Evolutionary conservation across 2,329 filamentous ascomycete species (phyloP).

Genomic region (Diaporthe capsici): DNA sequence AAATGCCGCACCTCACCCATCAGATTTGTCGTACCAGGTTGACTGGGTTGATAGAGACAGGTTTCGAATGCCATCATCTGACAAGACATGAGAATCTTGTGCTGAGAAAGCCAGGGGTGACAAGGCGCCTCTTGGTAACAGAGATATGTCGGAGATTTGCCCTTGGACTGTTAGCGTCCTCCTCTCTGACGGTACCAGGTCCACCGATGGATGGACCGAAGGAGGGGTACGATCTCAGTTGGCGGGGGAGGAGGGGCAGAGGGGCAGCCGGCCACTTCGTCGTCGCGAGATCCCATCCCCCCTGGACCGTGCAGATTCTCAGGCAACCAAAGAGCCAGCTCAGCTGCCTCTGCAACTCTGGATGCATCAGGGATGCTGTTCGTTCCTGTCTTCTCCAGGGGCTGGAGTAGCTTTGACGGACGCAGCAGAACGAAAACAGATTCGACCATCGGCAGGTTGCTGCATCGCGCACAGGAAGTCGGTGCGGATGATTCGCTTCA

Average conservation of each 20-base stretch:
- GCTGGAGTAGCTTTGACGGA: conserved; percentile 2
- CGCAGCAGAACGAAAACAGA: conserved; percentile 18
- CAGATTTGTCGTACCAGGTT: neutral
- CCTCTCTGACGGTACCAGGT: neutral
- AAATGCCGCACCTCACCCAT: conserved; percentile 8
- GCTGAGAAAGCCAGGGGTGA: neutral
- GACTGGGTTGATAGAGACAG: neutral
- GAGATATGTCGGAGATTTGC: neutral
- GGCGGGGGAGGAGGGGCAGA: conserved; percentile 29
- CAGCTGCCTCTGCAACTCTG: conserved; percentile 15
- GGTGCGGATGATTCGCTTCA: conserved; percentile 10
- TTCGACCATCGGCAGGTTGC: conserved; percentile 8
- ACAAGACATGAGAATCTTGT: conserved; percentile 20
- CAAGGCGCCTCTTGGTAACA: neutral
- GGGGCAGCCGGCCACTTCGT: neutral
- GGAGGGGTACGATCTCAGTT: conserved; percentile 24
- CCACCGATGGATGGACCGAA: conserved; percentile 20
- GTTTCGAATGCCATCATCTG: conserved; percentile 30
- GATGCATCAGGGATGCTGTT: neutral
- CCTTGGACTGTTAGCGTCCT: neutral
- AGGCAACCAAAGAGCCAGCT: conserved; percentile 18
- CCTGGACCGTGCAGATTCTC: conserved; percentile 33
- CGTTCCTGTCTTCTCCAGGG: neutral
- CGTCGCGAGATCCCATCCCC: neutral
- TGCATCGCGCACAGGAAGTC: neutral